Conservation (phyloP, 2,329 filamentous ascomycete species). For the Orbilia oligospora region DNA sequence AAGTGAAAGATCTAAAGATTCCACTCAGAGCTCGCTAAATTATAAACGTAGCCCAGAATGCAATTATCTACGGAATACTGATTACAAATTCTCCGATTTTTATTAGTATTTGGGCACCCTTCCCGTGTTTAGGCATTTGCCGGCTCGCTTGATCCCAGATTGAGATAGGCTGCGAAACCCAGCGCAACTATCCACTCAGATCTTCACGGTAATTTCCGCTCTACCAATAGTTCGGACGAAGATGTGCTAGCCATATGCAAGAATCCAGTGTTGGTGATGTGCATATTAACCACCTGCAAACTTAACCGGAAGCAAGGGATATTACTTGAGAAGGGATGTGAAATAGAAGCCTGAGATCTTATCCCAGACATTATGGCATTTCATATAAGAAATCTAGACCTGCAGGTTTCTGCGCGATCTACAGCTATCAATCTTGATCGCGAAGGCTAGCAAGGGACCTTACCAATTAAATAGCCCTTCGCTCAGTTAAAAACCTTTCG, state of each 20-base stretch:
- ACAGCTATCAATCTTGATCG: neutral
- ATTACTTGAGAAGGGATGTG: neutral
- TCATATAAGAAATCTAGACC: too few species aligned
- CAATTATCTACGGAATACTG: too few species aligned
- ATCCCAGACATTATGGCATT: too few species aligned
- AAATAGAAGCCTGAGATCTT: neutral
- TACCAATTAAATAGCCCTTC: neutral
- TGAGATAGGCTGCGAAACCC: neutral
- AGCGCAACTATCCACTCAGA: neutral
- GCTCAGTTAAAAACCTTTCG: neutral
- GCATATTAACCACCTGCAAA: neutral
- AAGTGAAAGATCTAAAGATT: neutral
- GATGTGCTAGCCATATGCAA: neutral
- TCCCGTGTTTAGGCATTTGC: too few species aligned
- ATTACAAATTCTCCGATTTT: neutral
- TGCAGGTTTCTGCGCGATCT: too few species aligned
- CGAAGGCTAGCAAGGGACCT: neutral
- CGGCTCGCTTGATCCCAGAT: neutral
- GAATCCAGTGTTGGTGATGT: neutral
- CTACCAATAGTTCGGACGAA: too few species aligned
- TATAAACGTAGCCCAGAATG: neutral
- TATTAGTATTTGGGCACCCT: neutral
- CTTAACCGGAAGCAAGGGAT: too few species aligned
- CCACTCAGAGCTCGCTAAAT: neutral
- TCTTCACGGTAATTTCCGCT: slow-evolving; percentile 6